Evolutionary conservation across 257 asterid genomes (phyloP), one percentile per base, ranked within the genome.

Genomic region (Solanum chmielewskii): DNA sequence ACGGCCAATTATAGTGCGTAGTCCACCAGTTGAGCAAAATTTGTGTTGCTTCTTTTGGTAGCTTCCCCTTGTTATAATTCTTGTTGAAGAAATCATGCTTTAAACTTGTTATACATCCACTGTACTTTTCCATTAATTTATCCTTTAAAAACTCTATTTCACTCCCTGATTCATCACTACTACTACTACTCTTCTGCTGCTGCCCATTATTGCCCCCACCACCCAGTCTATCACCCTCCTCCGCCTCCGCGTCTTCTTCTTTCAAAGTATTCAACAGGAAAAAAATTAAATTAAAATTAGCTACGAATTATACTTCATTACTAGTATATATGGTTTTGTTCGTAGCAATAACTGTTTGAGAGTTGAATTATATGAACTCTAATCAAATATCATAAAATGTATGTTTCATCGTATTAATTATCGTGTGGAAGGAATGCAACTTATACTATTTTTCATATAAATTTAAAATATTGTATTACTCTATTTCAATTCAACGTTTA

Each of bases 1-100:
- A 86, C 25, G 88, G 88, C 88, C 88, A 86, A 60, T 77, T 86
- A 69, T 86, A 86, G 85, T 86, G 85, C 31, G 37, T n/a, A 13
- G 59, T 80, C 88, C 88, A 86, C 88, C 88, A 86, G 41, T 77
- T 62, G 0, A 60, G 77, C 88, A 86, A 47, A 25, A 56, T 86
- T 77, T 86, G 80, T 23, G 52, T 62, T 66, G 88, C 88, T 77
- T 86, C 88, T 77, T 11, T 86, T 18, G 88, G 88, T 10, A 86
- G 80, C 2, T 86, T 86, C 23, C 85, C 88, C 77, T 86, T 86
- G 80, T 86, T 86, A 45, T 56, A 56, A 56, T 78, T 86, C 64
- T 75, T 86, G n/a, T 77, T 86, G 33, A 49, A 77, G 27, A 76
- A 66, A 25, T 86, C 80, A 13, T 86, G 85, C 88, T 86, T 86